These are phyloP conservation scores for Fusarium pseudoanthophilum DNA, from an alignment of 2,329 filamentous ascomycete genomes.

Conservation along the genomic window DNA sequence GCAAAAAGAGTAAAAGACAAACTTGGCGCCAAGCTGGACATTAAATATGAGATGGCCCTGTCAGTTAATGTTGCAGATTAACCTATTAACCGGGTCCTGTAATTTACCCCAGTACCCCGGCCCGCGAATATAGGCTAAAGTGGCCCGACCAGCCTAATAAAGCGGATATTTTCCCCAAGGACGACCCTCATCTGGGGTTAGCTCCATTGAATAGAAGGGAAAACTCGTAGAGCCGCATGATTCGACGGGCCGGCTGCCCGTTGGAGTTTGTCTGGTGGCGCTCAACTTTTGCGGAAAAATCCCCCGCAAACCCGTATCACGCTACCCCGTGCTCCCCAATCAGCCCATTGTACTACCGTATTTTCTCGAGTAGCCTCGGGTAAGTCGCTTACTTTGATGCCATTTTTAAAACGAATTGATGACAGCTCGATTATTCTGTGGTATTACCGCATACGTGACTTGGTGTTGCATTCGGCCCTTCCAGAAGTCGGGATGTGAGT, in stretches of 20 bases:
- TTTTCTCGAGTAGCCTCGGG: constrained; percentile 10
- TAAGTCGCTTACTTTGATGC: constrained; percentile 3
- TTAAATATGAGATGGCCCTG: constrained; percentile 3
- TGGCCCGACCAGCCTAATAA: not conserved
- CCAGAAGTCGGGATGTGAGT: not conserved
- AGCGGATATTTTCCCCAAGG: not conserved
- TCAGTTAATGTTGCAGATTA: not conserved
- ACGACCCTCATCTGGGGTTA: not conserved
- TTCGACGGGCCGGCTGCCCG: constrained; percentile 15
- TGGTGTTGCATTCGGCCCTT: constrained; percentile 16
- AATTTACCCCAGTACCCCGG: constrained; percentile 2
- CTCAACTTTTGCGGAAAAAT: not conserved
- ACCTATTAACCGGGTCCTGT: constrained; percentile 9
- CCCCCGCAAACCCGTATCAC: not conserved
- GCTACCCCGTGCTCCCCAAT: not conserved
- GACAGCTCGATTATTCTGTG: not conserved
- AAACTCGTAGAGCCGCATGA: not conserved
- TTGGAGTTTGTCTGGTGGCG: not conserved
- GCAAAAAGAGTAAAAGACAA: not conserved
- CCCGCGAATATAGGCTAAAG: constrained; percentile 5
- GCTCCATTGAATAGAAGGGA: not conserved
- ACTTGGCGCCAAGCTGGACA: constrained; percentile 8
- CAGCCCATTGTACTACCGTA: constrained; percentile 29
- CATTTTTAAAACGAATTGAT: not conserved
- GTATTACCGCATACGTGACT: constrained; percentile 6